phyloP scores from a whole-genome alignment of 1,139 yeast genomes.

The Nakaseomyces nivariensis region DNA sequence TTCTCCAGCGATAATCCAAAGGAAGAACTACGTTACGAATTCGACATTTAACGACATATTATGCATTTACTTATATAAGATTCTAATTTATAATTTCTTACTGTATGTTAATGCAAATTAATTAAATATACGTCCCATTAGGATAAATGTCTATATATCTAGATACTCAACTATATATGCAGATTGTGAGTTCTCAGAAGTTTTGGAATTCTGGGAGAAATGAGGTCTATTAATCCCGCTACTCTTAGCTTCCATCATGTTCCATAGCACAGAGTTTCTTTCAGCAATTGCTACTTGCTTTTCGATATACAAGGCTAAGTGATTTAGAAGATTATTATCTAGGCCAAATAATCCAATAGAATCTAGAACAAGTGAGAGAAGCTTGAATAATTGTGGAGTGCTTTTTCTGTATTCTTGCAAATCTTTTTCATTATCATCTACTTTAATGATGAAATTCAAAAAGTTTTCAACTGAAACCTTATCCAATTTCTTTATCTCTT shows the following conservation, averaged over 20 bases:
- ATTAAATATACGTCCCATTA: not conserved
- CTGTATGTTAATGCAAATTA: slow-evolving; percentile 3
- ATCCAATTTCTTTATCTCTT: slow-evolving; percentile 23
- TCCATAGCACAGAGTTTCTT: slow-evolving; percentile 25
- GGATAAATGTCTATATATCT: not conserved
- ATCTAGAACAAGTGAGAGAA: slow-evolving; percentile 26
- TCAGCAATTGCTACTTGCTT: slow-evolving; percentile 24
- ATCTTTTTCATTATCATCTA: slow-evolving; percentile 9
- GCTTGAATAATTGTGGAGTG: slow-evolving; percentile 25
- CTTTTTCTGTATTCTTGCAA: slow-evolving; percentile 12
- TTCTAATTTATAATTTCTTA: not conserved
- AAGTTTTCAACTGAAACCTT: slow-evolving; percentile 27
- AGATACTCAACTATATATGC: slow-evolving; percentile 3
- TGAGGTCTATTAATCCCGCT: not conserved
- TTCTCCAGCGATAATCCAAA: slow-evolving; percentile 15
- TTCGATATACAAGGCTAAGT: slow-evolving; percentile 21
- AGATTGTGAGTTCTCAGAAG: slow-evolving; percentile 1
- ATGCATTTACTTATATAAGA: not conserved
- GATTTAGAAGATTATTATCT: slow-evolving; percentile 19
- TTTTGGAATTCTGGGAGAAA: not conserved
- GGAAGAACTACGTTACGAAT: slow-evolving; percentile 12
- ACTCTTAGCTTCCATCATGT: slow-evolving; percentile 21
- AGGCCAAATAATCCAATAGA: slow-evolving; percentile 29
- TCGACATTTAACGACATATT: slow-evolving; percentile 7
- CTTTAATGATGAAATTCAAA: slow-evolving; percentile 24